Evolutionary conservation across 495 filamentous ascomycete species (phyloP).

Genomic region (Trichoderma erinaceum): DNA sequence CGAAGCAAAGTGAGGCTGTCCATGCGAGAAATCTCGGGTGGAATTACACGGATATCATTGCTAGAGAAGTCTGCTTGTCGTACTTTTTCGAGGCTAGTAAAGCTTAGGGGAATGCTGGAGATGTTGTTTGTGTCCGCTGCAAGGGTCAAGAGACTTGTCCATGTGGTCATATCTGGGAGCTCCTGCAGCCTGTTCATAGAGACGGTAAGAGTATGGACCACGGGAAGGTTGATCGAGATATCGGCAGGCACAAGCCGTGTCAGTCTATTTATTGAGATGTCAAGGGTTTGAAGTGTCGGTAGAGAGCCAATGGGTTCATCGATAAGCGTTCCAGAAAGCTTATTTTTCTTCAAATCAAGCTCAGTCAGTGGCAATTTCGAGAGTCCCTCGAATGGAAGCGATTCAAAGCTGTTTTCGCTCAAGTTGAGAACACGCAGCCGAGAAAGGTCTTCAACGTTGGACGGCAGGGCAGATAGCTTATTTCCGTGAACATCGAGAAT

Average conservation of each 20-base stretch:
- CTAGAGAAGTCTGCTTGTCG: conserved; percentile 72
- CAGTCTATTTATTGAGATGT: conserved; percentile 71
- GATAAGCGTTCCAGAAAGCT: conserved; percentile 66
- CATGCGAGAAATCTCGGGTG: conserved; percentile 75
- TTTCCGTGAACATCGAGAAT: conserved; percentile 77
- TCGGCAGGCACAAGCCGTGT: conserved; percentile 36
- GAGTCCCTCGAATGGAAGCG: conserved; percentile 63
- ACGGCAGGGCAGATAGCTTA: conserved; percentile 66
- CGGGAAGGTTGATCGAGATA: conserved; percentile 48
- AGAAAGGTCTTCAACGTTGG: conserved; percentile 54
- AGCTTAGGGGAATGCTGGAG: conserved; percentile 63
- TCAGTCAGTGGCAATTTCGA: conserved; percentile 64
- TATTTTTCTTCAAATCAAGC: conserved; percentile 72
- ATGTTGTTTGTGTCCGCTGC: conserved; percentile 77
- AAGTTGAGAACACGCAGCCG: conserved; percentile 71
- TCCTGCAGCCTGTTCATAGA: conserved; percentile 67
- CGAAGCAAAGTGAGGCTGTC: conserved; percentile 64
- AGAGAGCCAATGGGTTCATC: conserved; percentile 50
- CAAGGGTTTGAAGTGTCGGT: conserved; percentile 60
- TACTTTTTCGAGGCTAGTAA: conserved; percentile 58
- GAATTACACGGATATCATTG: conserved; percentile 72
- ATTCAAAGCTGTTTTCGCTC: conserved; percentile 64
- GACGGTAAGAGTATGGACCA: conserved; percentile 65
- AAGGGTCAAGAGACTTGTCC: conserved; percentile 65
- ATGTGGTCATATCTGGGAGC: conserved; percentile 65